Percentiles rank a stretch among this genome's conserved stretches.
Evolutionary conservation across 228 moss, liverwort and hornwort genomes (phyloP).

Genomic region (Sphagnum fallax): DNA sequence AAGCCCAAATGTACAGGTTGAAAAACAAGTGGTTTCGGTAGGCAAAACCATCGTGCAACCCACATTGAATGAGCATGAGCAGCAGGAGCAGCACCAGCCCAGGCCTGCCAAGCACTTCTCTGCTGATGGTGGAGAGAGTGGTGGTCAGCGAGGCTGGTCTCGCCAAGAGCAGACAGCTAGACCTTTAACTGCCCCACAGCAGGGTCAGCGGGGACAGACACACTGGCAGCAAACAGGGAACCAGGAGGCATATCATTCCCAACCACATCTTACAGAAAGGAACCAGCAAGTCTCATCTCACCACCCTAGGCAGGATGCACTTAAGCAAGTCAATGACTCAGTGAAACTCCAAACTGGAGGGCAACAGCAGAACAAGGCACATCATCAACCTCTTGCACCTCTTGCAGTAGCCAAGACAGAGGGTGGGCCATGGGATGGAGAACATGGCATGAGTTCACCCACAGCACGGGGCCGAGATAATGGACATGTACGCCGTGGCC

Average conservation of each 20-base stretch:
- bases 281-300: slow-evolving; percentile 24
- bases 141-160: slow-evolving; percentile 29
- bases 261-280: slow-evolving; percentile 16
- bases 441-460: slow-evolving; percentile 36
- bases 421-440: slow-evolving; percentile 56
- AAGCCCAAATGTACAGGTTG: slow-evolving; percentile 28
- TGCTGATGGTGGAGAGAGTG: slow-evolving; percentile 35
- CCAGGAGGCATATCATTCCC: slow-evolving; percentile 24
- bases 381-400: slow-evolving; percentile 23
- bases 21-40: slow-evolving; percentile 5
- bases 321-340: slow-evolving; percentile 40
- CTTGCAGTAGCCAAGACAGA: slow-evolving; percentile 37
- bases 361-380: slow-evolving; percentile 29
- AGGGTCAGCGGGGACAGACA: slow-evolving; percentile 26
- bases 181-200: slow-evolving; percentile 22
- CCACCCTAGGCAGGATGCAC: slow-evolving; percentile 22
- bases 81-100: slow-evolving; percentile 27
- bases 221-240: slow-evolving; percentile 45
- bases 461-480: slow-evolving; percentile 50
- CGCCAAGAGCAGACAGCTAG: slow-evolving; percentile 35
- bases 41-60: slow-evolving; percentile 17
- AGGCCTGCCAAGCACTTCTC: slow-evolving; percentile 24
- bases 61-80: slow-evolving; percentile 18
- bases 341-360: slow-evolving; percentile 30
- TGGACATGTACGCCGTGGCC: slow-evolving; percentile 64